These are phyloP conservation scores for Martiniozyma abietophila DNA, from an alignment of 805 yeast genomes.

Conservation along the genomic window DNA sequence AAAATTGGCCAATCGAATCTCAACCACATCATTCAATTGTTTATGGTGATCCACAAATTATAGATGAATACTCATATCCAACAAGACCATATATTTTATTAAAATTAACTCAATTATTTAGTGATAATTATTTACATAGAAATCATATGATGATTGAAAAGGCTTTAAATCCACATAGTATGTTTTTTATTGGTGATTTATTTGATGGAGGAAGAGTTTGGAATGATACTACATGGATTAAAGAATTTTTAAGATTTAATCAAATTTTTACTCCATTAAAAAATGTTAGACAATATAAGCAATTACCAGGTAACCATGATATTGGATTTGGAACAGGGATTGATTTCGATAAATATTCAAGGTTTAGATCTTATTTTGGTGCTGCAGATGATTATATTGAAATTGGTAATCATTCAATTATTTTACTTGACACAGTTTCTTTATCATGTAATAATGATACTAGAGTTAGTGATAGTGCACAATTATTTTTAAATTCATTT, in stretches of 20 bases:
- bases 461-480: constrained; percentile 37
- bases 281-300: constrained; percentile 27
- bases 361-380: constrained; percentile 73
- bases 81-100: constrained; percentile 39
- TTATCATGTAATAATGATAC: constrained; percentile 49
- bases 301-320: constrained; percentile 92
- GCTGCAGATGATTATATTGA: constrained; percentile 45
- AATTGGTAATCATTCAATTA: constrained; percentile 62
- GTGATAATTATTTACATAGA: constrained; percentile 73
- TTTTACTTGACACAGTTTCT: constrained; percentile 77
- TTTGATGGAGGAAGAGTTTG: constrained; percentile 95
- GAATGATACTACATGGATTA: constrained; percentile 48
- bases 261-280: constrained; percentile 40
- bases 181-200: constrained; percentile 79
- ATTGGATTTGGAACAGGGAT: constrained; percentile 85
- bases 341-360: constrained; percentile 39
- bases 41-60: constrained; percentile 90
- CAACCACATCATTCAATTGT: constrained; percentile 28
- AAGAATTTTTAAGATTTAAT: constrained; percentile 63
- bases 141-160: constrained; percentile 49
- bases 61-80: constrained; percentile 86
- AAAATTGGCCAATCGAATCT: constrained; percentile 35
- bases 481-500: constrained; percentile 39
- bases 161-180: constrained; percentile 68
- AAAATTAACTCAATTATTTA: constrained; percentile 44